Conservation (phyloP, 805 yeast genomes). For the Metschnikowia gelsemii region DNA sequence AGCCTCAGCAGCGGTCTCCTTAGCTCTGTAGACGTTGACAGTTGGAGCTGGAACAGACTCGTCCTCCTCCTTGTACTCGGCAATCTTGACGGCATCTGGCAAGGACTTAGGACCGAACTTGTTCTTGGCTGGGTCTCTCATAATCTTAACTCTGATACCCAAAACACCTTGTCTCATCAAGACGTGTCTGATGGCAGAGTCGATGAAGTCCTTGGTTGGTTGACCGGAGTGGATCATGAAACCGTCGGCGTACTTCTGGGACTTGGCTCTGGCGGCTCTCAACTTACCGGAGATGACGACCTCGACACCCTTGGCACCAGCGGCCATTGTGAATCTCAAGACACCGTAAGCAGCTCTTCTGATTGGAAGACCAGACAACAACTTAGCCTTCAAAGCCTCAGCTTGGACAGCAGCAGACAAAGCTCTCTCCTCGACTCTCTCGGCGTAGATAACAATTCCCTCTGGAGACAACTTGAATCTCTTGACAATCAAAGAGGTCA, state of each 20-base stretch:
- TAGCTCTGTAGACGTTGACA: slow-evolving; percentile 69
- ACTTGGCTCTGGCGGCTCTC: slow-evolving; percentile 99
- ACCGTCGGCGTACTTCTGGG: slow-evolving; percentile 99
- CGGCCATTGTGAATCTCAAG: slow-evolving; percentile 99
- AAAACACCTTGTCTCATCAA: slow-evolving; percentile 99
- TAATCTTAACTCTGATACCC: slow-evolving; percentile 99
- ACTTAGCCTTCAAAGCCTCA: slow-evolving; percentile 97
- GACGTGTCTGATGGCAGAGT: slow-evolving; percentile 98
- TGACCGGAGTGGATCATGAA: slow-evolving; percentile 99
- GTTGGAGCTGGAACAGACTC: slow-evolving; percentile 75
- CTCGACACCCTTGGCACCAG: slow-evolving; percentile 99
- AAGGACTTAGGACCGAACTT: slow-evolving; percentile 84
- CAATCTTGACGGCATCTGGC: slow-evolving; percentile 91
- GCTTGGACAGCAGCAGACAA: slow-evolving; percentile 99
- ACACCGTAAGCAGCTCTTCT: slow-evolving; percentile 99
- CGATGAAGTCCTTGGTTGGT: slow-evolving; percentile 98
- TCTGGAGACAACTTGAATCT: slow-evolving; percentile 97
- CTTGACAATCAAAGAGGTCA: slow-evolving; percentile 95
- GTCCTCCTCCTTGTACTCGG: slow-evolving; percentile 92
- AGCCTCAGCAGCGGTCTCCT: slow-evolving; percentile 32
- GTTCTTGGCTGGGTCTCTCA: slow-evolving; percentile 93
- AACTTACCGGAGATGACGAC: slow-evolving; percentile 99
- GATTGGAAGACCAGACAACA: slow-evolving; percentile 97
- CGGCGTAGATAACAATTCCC: slow-evolving; percentile 92
- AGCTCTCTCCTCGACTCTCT: slow-evolving; percentile 99